These are phyloP conservation scores for Aspergillus alliaceus DNA, from an alignment of 2,329 filamentous ascomycete genomes.

Conservation along the genomic window DNA sequence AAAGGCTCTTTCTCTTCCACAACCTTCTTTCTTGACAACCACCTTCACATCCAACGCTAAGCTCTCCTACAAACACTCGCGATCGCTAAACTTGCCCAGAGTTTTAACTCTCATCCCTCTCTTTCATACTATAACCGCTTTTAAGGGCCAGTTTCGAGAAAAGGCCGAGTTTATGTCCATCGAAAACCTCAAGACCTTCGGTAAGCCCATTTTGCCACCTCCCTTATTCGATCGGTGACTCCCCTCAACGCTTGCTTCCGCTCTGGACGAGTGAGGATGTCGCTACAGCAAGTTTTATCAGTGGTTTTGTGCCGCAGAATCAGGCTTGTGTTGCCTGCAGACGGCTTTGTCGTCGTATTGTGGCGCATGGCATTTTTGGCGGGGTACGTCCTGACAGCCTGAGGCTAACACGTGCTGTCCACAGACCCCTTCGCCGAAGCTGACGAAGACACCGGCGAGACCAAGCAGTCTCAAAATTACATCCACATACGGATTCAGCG, in stretches of 20 bases:
- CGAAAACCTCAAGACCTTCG: conserved; percentile 97
- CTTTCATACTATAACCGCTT: conserved; percentile 35
- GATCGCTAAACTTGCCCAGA: conserved; percentile 27
- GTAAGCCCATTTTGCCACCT: conserved; percentile 56
- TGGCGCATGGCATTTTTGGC: conserved; percentile 23
- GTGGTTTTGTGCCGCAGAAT: not conserved
- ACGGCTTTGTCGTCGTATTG: not conserved
- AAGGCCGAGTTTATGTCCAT: conserved; percentile 95
- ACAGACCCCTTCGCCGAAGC: conserved; percentile 99
- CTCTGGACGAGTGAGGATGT: not conserved
- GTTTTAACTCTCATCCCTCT: conserved; percentile 33
- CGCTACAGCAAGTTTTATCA: not conserved
- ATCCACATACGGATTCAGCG: conserved; percentile 99
- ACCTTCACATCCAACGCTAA: conserved; percentile 16
- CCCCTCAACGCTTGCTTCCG: not conserved
- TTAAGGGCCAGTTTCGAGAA: conserved; percentile 52
- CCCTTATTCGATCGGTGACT: conserved; percentile 9
- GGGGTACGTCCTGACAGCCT: conserved; percentile 37
- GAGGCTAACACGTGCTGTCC: conserved; percentile 33
- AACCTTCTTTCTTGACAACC: conserved; percentile 29
- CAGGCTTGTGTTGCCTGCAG: not conserved
- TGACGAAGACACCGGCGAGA: conserved; percentile 98
- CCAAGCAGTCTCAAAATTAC: conserved; percentile 94
- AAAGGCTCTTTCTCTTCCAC: conserved; percentile 35
- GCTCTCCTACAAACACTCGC: conserved; percentile 17